These are phyloP conservation scores for Fusarium coicis DNA, from an alignment of 2,329 filamentous ascomycete species.

Conservation along the genomic window DNA sequence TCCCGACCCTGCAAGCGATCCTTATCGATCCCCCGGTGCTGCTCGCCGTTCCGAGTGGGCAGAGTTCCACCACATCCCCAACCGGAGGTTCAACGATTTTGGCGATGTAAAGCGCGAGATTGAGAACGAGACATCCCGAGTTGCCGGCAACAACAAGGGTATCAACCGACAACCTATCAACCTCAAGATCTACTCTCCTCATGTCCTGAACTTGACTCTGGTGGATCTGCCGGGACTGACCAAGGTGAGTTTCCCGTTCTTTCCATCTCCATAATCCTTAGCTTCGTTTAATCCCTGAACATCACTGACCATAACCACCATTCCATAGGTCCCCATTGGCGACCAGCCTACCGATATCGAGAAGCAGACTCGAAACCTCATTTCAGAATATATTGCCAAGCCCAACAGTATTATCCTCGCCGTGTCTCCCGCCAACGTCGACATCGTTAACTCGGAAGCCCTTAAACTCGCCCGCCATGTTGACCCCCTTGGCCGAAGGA, in stretches of 20 bases:
- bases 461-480: slow-evolving; percentile 97
- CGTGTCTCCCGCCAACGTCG: slow-evolving; percentile 96
- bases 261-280: slow-evolving; percentile 18
- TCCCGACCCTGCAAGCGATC: slow-evolving; percentile 71
- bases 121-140: slow-evolving; percentile 93
- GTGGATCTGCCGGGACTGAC: slow-evolving; percentile 96
- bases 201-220: slow-evolving; percentile 94
- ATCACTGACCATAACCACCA: slow-evolving; percentile 32
- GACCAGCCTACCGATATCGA: slow-evolving; percentile 98
- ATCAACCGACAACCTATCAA: slow-evolving; percentile 99
- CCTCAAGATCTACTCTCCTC: slow-evolving; percentile 96
- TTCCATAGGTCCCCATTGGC: slow-evolving; percentile 84
- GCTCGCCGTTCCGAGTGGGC: slow-evolving; percentile 80
- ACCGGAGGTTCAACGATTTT: slow-evolving; percentile 91
- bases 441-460: slow-evolving; percentile 97
- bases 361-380: slow-evolving; percentile 96
- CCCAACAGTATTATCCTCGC: slow-evolving; percentile 98
- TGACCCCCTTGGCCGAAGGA: slow-evolving; percentile 91
- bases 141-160: slow-evolving; percentile 94
- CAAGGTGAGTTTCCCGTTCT: slow-evolving; percentile 68
- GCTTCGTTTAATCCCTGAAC: slow-evolving; percentile 21
- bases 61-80: slow-evolving; percentile 95
- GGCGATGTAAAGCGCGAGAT: slow-evolving; percentile 94
- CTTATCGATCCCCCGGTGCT: slow-evolving; percentile 82
- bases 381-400: slow-evolving; percentile 98